Evolutionary conservation across 805 yeast genomes (phyloP), one percentile per base, ranked within the genome.

Genomic region (Candida xyloterini): DNA sequence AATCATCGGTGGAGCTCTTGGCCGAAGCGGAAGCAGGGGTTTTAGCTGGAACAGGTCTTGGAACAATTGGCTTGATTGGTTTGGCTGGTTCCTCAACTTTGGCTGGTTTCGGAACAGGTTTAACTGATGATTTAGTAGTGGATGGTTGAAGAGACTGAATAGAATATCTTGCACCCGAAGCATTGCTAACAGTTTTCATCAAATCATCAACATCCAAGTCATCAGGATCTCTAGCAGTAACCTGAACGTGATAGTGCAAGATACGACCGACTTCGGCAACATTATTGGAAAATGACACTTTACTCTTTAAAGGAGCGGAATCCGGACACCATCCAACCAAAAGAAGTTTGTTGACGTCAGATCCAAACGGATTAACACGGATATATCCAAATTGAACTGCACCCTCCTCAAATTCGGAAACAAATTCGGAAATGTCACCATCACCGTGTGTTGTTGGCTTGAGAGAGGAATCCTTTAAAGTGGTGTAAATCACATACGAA

Each of bases 301-400:
- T 76, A 20, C 82, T 71, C 57, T 81, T 84, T 57, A 70, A 72
- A 48, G 97, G 95, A 15, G 95, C 90, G 41, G 91, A 86, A 62
- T 93, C 98, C 6, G 99, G 99, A 66, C 95, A 86, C 96, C 96
- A 91, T 36, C 97, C 98, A 27, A 93, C 71, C 33, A 93, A 69
- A 23, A 91, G 75, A 49, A 86, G 71, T 68, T 93, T 93, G 56
- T 78, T 76, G 25, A 93, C 90, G 52, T 85, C 93, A 4, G 95
- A 84, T n/a, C 93, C 95, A 40, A 91, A 91, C 41, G 91, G 95
- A 42, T 80, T 78, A 33, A 91, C 87, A 39, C 95, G 78, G 28
- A 87, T 84, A 43, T 93, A 72, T 28, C 98, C 99, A 55, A 82
- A 93, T 67, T 90, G 95, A 44, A 90, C 87, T 43, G 79, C 78